phyloP scores from a whole-genome alignment of 1,284 basidiomycete species.

The Ceratobasidium sp. region DNA sequence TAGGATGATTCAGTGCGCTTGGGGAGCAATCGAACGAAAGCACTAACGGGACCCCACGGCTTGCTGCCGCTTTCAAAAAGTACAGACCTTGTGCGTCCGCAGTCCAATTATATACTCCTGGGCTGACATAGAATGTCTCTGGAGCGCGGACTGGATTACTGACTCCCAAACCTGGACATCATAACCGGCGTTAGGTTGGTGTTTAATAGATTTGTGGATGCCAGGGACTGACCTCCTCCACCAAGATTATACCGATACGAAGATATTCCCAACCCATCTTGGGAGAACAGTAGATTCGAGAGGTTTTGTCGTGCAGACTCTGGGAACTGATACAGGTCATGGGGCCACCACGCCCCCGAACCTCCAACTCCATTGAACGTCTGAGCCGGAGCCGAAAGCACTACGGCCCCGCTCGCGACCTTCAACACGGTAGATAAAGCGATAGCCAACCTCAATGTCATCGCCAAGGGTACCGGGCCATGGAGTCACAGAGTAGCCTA shows the following conservation, averaged over 20 bases:
- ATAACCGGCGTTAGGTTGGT: slow-evolving; percentile 36
- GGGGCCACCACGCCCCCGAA: slow-evolving; percentile 65
- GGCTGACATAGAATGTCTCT: slow-evolving; percentile 60
- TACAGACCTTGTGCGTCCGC: slow-evolving; percentile 61
- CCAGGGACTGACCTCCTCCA: slow-evolving; percentile 60
- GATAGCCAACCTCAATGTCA: neutral
- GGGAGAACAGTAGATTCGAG: slow-evolving; percentile 60
- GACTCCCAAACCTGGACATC: slow-evolving; percentile 46
- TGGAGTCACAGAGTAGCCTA: neutral
- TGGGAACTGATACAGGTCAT: slow-evolving; percentile 61
- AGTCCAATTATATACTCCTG: slow-evolving; percentile 61
- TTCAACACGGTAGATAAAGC: neutral
- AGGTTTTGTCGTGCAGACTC: slow-evolving; percentile 59
- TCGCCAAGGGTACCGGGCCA: neutral
- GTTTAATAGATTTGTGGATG: slow-evolving; percentile 32
- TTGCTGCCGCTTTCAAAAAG: slow-evolving; percentile 57
- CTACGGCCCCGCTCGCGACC: slow-evolving; percentile 10
- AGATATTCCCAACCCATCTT: slow-evolving; percentile 60
- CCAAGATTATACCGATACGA: slow-evolving; percentile 64
- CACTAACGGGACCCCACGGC: slow-evolving; percentile 51
- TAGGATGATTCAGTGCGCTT: neutral
- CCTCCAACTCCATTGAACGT: slow-evolving; percentile 57
- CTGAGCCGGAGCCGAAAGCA: slow-evolving; percentile 51
- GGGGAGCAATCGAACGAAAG: neutral
- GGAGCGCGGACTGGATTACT: slow-evolving; percentile 58